Base-by-base conservation (phyloP, 2,329 filamentous ascomycete genomes). In the Neofusicoccum sp. region DNA sequence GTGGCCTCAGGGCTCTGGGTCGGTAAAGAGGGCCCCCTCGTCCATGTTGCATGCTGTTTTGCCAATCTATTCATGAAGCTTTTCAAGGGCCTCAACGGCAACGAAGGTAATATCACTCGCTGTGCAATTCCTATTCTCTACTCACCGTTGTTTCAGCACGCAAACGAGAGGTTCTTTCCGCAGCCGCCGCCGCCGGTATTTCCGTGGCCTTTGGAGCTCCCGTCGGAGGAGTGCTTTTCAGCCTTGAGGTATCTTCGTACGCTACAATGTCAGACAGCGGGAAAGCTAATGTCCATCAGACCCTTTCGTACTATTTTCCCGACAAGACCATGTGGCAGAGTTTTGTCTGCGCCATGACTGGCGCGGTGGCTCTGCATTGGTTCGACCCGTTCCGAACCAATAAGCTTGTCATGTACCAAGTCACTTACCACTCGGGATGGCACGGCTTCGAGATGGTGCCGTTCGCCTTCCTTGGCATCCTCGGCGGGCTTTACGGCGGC, bases 241-340 rank as follows among this genome's bases (percentile, higher is more conserved):
- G 92, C 77, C 85, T 98, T n/a, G 94, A 97, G 80, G 87, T 89
- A 78, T 68, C 74, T 62, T 47, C 4, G 22, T 7, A 5, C n/a
- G n/a, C n/a, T 37, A n/a, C 28, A 7, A 28, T 45, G 22, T 37
- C 6, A 33, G 34, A 14, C 3, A 1, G 4, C 11, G 4, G 12
- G n/a, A 4, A 56, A 48, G 33, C 67, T 74, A 56, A 77, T 54
- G 22, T 14, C 56, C 29, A 36, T n/a, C 64, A 91, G 85, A 92
- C 96, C 84, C 82, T 98, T 2, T 96, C 93, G 0, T 98, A 97
- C 76, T 98, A 97, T 77, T 98, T 98, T 70, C 94, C 95, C 0
- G 94, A 98, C 78, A 98, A 98, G 78, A 98, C 95, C 8, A 98
- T 99, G 95, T 99, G 95, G 95, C 95, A 97, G 76, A 97, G 93